Evolutionary conservation across 2,329 filamentous ascomycete species (phyloP).

Genomic region (Phialocephala subalpina): DNA sequence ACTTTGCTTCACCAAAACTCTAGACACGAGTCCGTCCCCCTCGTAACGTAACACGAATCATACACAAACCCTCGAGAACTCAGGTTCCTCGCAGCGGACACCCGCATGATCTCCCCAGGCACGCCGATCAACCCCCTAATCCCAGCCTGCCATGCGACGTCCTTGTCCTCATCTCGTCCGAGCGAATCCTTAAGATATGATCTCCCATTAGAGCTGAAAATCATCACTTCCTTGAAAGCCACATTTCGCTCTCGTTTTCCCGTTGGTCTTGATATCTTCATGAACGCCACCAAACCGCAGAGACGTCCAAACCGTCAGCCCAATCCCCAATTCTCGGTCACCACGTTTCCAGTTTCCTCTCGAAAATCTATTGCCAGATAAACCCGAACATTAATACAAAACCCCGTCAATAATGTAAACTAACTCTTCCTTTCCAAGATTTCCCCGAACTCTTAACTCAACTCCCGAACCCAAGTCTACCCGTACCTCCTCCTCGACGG

Average conservation of each 20-base stretch:
- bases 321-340: background rate
- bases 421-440: background rate
- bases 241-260: background rate
- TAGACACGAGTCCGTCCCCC: background rate
- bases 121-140: background rate
- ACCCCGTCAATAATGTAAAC: too few relatives aligned
- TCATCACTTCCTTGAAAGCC: too few relatives aligned
- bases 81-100: background rate
- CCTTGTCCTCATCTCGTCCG: background rate
- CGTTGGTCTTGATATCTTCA: too few relatives aligned
- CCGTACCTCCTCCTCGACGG: background rate
- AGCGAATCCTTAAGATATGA: background rate
- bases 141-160: conserved; percentile 4
- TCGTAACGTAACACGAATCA: background rate
- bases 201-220: background rate
- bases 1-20: background rate
- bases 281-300: background rate
- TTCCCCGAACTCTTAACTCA: background rate
- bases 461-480: background rate
- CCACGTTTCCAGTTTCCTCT: background rate
- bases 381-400: too few relatives aligned
- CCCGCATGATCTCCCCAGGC: conserved; percentile 1
- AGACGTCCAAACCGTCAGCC: background rate
- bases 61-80: background rate
- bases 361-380: too few relatives aligned